Evolutionary conservation across 495 filamentous ascomycete species (phyloP), one percentile per base, ranked within the genome.

Genomic region (Cairneyella variabilis): DNA sequence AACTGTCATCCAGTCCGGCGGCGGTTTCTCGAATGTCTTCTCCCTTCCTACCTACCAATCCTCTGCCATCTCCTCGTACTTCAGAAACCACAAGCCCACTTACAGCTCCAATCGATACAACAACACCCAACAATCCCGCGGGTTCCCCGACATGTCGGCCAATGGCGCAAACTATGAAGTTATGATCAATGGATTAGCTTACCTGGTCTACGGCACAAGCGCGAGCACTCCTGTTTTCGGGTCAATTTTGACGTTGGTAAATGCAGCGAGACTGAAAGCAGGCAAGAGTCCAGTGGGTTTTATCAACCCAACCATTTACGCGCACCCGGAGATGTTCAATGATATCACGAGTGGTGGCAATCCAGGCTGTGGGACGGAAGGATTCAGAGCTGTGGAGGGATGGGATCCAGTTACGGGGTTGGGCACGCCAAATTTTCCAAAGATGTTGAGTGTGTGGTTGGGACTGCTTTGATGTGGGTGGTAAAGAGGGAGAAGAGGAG

Each of bases 341-440:
- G 79, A 83, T 66, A 72, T 83, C 26, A 72, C 67, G 2, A 64
- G 68, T 23, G 78, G 77, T 0, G 66, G 60, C 0, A 79, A 75
- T 54, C 61, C 61, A 3, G 77, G 76, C 2, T 81, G 78, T 64
- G 71, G 64, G 1, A 76, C 71, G 0, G 39, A 70, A 7, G 80
- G 80, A 1, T 84, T 83, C 54, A 50, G 53, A 8, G 76, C 78
- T 17, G 71, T 70, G 3, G 53, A 67, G 45, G 83, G 83, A 17
- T 85, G 83, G 83, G 83, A 86, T 67, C 82, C 83, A n/a, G 77
- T 76, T 0, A 80, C 76, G 0, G 54, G 59, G 11, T 53, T 82
- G 28, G 79, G 78, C 12, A 77, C 80, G 12, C 78, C 78, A 2
- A 76, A 76, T 50, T 84, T 70, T 58, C 67, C 69, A 3, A 75